Percentiles rank a stretch among this genome's conserved stretches.
Conservation (phyloP, 2,329 filamentous ascomycete genomes). For the Didymella sp. region DNA sequence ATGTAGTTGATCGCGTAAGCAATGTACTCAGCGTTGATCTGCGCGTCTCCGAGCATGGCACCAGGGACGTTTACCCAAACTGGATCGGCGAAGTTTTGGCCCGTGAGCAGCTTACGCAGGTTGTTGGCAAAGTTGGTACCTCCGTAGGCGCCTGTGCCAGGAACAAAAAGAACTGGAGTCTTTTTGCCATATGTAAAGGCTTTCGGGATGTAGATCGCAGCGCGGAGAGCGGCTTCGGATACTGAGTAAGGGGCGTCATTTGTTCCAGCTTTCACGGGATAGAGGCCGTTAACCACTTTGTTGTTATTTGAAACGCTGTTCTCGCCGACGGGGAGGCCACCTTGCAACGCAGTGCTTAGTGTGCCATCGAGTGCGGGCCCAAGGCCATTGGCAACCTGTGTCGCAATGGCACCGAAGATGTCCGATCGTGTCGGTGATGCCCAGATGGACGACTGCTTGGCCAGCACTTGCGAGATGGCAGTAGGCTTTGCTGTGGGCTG, state of each 20-base stretch:
- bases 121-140: slow-evolving; percentile 56
- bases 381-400: slow-evolving; percentile 31
- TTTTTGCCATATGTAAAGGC: slow-evolving; percentile 55
- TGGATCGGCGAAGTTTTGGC: slow-evolving; percentile 35
- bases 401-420: slow-evolving; percentile 28
- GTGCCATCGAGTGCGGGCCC: slow-evolving; percentile 26
- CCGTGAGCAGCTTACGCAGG: slow-evolving; percentile 57
- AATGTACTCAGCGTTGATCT: slow-evolving; percentile 62
- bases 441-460: slow-evolving; percentile 25
- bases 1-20: slow-evolving; percentile 67
- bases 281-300: slow-evolving; percentile 38
- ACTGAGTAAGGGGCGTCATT: slow-evolving; percentile 59
- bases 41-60: slow-evolving; percentile 57
- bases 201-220: slow-evolving; percentile 61
- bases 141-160: slow-evolving; percentile 60
- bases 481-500: slow-evolving; percentile 27
- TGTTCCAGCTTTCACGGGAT: slow-evolving; percentile 44
- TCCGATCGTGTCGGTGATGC: slow-evolving; percentile 25
- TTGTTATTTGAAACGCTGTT: slow-evolving; percentile 37
- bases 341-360: slow-evolving; percentile 21
- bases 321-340: slow-evolving; percentile 27
- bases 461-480: slow-evolving; percentile 21
- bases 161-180: slow-evolving; percentile 60
- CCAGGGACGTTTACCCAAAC: slow-evolving; percentile 65
- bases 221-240: slow-evolving; percentile 55